Percentiles rank a stretch among this genome's conserved stretches.
Evolutionary conservation across 2,329 filamentous ascomycete genomes (phyloP).

Genomic region (Cercospora sp.): DNA sequence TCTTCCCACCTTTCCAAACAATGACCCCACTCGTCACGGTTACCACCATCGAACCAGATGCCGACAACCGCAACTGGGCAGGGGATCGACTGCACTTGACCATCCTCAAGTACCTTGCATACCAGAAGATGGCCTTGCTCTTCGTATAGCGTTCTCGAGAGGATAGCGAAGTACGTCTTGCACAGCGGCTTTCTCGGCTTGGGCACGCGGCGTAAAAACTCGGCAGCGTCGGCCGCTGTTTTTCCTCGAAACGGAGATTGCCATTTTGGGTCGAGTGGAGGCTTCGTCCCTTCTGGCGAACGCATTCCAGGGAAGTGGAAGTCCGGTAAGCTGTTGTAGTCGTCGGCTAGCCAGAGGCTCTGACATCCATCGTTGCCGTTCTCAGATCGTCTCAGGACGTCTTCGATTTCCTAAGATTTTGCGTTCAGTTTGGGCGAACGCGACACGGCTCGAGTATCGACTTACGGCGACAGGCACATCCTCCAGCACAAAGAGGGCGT

Average conservation of each 20-base stretch:
- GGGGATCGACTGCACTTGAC: not conserved
- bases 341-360: not conserved
- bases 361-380: not conserved
- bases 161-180: not conserved
- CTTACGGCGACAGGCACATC: not conserved
- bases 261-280: not conserved
- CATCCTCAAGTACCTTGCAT: not conserved
- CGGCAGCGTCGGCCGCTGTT: not conserved
- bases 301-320: not conserved
- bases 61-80: not conserved
- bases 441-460: not conserved
- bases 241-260: not conserved
- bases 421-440: not conserved
- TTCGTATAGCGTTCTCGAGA: not conserved
- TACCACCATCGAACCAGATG: not conserved
- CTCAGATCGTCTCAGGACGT: not conserved
- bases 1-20: not conserved
- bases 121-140: not conserved
- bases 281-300: not conserved
- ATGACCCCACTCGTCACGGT: not conserved
- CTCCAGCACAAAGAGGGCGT: not conserved
- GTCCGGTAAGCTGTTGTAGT: not conserved
- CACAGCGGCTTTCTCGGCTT: not conserved
- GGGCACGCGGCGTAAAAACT: not conserved
- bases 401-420: not conserved